phyloP scores from a whole-genome alignment of 2,329 filamentous ascomycete species.

The Sporothrix pallida region DNA sequence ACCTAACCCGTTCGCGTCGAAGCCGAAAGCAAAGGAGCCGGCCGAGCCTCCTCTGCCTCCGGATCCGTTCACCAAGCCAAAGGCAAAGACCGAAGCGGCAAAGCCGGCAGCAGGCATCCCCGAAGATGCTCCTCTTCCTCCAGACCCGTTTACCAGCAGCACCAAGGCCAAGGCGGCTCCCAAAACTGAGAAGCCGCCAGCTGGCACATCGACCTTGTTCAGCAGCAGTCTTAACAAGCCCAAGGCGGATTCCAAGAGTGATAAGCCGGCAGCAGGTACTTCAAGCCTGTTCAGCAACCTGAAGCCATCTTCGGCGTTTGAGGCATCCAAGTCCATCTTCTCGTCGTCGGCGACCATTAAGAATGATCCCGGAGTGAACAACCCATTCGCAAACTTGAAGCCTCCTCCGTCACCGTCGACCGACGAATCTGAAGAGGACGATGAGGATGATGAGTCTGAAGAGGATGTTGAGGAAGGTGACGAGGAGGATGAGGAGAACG shows the following conservation, averaged over 20 bases:
- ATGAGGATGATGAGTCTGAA: constrained; percentile 38
- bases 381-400: constrained; percentile 38
- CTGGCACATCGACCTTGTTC: constrained; percentile 37
- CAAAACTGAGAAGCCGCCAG: constrained; percentile 16
- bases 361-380: constrained; percentile 19
- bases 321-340: constrained; percentile 33
- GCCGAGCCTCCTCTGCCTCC: constrained; percentile 42
- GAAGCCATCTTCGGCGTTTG: constrained; percentile 26
- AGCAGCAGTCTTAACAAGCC: constrained; percentile 3
- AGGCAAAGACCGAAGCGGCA: background rate
- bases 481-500: constrained; percentile 48
- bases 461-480: constrained; percentile 44
- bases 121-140: constrained; percentile 40
- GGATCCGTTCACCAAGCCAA: constrained; percentile 37
- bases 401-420: constrained; percentile 35
- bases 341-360: constrained; percentile 30
- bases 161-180: constrained; percentile 38
- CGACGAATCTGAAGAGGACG: constrained; percentile 39
- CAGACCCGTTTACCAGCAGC: constrained; percentile 44
- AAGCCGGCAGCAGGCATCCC: constrained; percentile 13
- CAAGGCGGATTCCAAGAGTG: constrained; percentile 39
- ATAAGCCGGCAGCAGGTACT: constrained; percentile 33
- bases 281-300: constrained; percentile 32
- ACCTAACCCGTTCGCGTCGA: constrained; percentile 44
- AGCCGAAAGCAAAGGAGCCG: constrained; percentile 37